Evolutionary conservation across 169 alveolate genomes (phyloP), one percentile per base, ranked within the genome.

Genomic region (Cryptosporidium sp.): DNA sequence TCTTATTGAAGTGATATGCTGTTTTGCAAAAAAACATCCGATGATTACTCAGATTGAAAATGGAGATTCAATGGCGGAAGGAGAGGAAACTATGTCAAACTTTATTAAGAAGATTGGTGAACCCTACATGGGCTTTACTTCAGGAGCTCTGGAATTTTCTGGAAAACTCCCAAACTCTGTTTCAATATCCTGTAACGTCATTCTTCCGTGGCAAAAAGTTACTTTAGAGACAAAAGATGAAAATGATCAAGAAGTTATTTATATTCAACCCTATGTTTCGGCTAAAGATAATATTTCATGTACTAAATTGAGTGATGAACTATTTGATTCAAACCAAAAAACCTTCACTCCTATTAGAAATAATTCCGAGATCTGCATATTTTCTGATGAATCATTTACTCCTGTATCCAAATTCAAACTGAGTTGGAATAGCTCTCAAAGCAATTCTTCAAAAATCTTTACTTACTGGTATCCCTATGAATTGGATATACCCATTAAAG

Each of bases 381-480:
- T 12, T 41, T 55, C n/a, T 5, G 29, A n/a, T 16, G 45, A 74
- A 6, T 18, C 71, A 35, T 26, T 8, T 4, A 59, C 16, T 0
- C 86, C 86, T 18, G 10, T 74, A 26, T 74, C 86, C 2, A 52
- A 73, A n/a, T 74, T 35, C 39, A 74, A 74, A 37, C 18, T 74
- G 26, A 52, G 71, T 35, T 74, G 86, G 86, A 74, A 58, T 52
- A 55, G 59, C 48, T 51, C 29, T 52, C 71, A 74, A 74, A 35
- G 67, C 35, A 58, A 55, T 59, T 55, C 65, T 9, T 71, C 73
- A 16, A 39, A 33, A 74, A 74, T 74, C 6, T 58, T 52, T 16
- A 51, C 35, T 21, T 74, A 74, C 16, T 74, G 86, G 86, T 74
- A 74, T 26, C 86, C 86, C 29, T 74, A 74, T 74, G 73, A 74